Percentiles rank a stretch among this genome's conserved stretches.
Conservation (phyloP, 441 rosid genomes). For the Kokia cookei region DNA sequence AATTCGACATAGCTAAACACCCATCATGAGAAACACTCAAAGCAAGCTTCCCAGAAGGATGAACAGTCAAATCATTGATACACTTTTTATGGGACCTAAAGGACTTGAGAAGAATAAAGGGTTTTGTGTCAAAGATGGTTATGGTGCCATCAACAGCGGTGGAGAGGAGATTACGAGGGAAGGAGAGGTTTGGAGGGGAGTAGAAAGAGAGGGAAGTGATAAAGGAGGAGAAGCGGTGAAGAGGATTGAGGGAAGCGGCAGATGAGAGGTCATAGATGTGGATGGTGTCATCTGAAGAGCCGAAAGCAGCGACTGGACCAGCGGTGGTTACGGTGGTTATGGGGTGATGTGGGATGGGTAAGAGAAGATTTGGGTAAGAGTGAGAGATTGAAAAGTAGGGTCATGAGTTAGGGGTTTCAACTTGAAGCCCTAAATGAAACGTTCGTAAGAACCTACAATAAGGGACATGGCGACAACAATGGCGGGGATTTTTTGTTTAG, state of each 20-base stretch:
- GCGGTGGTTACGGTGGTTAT: constrained; percentile 69
- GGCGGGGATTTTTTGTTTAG: background rate
- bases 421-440: constrained; percentile 82
- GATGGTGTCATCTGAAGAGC: constrained; percentile 73
- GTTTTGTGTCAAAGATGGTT: constrained; percentile 73
- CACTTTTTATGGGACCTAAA: constrained; percentile 59
- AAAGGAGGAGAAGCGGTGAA: constrained; percentile 55
- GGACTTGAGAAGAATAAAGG: constrained; percentile 73
- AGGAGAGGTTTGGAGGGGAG: constrained; percentile 63
- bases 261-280: constrained; percentile 79
- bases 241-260: constrained; percentile 79
- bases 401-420: constrained; percentile 52
- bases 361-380: constrained; percentile 65
- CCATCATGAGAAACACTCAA: constrained; percentile 78
- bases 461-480: constrained; percentile 38
- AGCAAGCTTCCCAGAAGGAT: constrained; percentile 76
- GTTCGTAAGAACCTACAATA: constrained; percentile 84
- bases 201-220: constrained; percentile 69
- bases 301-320: constrained; percentile 78
- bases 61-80: constrained; percentile 68
- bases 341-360: constrained; percentile 70
- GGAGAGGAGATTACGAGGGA: constrained; percentile 83
- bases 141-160: constrained; percentile 76
- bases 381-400: constrained; percentile 30
- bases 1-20: constrained; percentile 79